Evolutionary conservation across 306 rosid genomes (phyloP).

Genomic region (Pyrus betulifolia): DNA sequence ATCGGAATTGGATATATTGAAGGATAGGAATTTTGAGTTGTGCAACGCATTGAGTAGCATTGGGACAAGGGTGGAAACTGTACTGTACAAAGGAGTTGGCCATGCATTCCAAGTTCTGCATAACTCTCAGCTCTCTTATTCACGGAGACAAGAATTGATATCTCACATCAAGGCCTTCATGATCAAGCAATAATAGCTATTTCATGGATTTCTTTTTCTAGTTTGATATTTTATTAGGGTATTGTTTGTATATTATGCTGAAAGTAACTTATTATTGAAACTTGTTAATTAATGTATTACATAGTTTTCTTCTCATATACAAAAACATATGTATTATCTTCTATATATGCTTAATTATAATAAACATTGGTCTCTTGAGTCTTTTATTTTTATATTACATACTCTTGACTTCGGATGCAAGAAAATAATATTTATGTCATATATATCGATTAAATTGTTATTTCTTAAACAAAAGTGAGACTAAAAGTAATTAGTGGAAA

Average conservation of each 20-base stretch:
- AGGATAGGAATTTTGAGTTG: conserved; percentile 61
- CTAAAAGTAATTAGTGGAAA: too few species aligned
- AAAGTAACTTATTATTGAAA: background rate
- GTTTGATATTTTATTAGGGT: background rate
- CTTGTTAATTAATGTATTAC: background rate
- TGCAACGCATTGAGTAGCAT: conserved; percentile 41
- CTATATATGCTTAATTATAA: too few species aligned
- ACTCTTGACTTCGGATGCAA: too few species aligned
- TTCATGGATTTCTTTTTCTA: background rate
- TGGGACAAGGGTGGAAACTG: conserved; percentile 57
- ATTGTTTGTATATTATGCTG: background rate
- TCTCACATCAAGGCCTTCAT: conserved; percentile 44
- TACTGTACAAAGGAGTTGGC: conserved; percentile 59
- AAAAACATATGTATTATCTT: too few species aligned
- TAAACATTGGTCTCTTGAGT: too few species aligned
- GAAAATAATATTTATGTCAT: too few species aligned
- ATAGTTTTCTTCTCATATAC: background rate
- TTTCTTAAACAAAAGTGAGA: too few species aligned
- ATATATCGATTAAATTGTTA: too few species aligned
- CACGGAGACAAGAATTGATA: conserved; percentile 53
- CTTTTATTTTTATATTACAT: too few species aligned
- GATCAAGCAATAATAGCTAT: conserved; percentile 3
- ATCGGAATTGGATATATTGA: conserved; percentile 69
- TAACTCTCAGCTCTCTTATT: conserved; percentile 49
- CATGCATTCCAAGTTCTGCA: conserved; percentile 76